Evolutionary conservation across 2,329 filamentous ascomycete genomes (phyloP).

Genomic region (Hypoxylon sp.): DNA sequence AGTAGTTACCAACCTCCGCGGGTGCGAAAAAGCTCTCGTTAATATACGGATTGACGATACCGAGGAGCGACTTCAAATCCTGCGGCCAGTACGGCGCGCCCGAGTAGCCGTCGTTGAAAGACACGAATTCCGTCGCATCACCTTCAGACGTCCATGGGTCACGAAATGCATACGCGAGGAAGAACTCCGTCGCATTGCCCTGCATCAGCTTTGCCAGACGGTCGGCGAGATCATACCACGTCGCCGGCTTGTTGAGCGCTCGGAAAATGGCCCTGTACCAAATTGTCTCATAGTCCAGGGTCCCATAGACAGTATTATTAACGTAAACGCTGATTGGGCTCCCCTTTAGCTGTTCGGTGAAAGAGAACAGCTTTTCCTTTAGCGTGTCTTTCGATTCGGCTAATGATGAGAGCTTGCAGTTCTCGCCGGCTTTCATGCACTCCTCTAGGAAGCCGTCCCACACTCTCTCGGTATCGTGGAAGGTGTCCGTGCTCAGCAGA

Average conservation of each 20-base stretch:
- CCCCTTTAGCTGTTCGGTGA: slow-evolving; percentile 47
- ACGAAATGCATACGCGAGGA: slow-evolving; percentile 46
- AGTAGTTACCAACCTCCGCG: slow-evolving; percentile 41
- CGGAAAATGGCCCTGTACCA: slow-evolving; percentile 51
- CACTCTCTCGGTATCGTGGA: slow-evolving; percentile 55
- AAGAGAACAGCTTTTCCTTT: slow-evolving; percentile 44
- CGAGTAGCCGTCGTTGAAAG: slow-evolving; percentile 46
- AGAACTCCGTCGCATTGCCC: slow-evolving; percentile 53
- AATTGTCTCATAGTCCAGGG: slow-evolving; percentile 49
- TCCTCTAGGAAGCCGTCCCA: slow-evolving; percentile 54
- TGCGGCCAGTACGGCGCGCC: slow-evolving; percentile 48
- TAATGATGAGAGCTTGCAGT: slow-evolving; percentile 53
- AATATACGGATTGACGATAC: slow-evolving; percentile 47
- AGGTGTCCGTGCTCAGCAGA: slow-evolving; percentile 49
- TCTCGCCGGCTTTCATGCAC: slow-evolving; percentile 57
- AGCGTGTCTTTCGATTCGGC: slow-evolving; percentile 50
- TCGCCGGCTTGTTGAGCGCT: slow-evolving; percentile 50
- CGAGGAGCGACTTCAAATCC: slow-evolving; percentile 45
- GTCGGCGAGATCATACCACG: slow-evolving; percentile 50
- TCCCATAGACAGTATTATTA: slow-evolving; percentile 51
- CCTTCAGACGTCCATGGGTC: slow-evolving; percentile 33
- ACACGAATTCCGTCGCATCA: slow-evolving; percentile 44
- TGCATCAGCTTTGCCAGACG: slow-evolving; percentile 48
- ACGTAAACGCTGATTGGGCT: slow-evolving; percentile 55
- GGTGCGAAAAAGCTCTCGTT: slow-evolving; percentile 46